phyloP scores from a whole-genome alignment of 1,284 basidiomycete genomes.

The Papiliotrema laurentii region DNA sequence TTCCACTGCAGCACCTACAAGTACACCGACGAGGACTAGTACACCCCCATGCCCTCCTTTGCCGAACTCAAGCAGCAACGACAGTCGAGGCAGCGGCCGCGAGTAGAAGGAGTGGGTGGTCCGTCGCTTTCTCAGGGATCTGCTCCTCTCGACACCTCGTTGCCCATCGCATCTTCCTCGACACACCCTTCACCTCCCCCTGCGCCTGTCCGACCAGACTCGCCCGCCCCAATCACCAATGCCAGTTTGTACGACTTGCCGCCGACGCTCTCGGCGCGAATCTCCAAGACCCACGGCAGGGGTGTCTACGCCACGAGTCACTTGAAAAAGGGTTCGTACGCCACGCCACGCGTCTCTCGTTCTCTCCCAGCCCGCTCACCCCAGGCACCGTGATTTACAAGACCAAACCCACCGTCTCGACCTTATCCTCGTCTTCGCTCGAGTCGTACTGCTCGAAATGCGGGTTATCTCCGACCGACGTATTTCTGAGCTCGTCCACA shows the following conservation, averaged over 20 bases:
- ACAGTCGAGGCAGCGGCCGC: not conserved
- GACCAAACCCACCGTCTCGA: constrained; percentile 59
- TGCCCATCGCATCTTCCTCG: too few species aligned
- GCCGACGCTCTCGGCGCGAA: not conserved
- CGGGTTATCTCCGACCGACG: constrained; percentile 44
- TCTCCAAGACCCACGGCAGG: not conserved
- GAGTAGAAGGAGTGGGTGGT: not conserved
- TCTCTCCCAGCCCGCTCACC: not conserved
- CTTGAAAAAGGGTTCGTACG: not conserved
- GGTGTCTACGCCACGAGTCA: not conserved
- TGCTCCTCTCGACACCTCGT: not conserved
- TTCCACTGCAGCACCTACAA: too few species aligned
- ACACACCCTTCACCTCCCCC: not conserved
- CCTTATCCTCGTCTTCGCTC: constrained; percentile 63
- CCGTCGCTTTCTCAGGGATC: not conserved
- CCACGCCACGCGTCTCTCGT: not conserved
- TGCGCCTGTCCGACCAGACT: not conserved
- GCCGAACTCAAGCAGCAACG: not conserved
- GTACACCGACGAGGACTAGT: too few species aligned
- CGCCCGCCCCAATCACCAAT: too few species aligned
- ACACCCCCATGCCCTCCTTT: too few species aligned
- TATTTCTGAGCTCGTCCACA: constrained; percentile 5
- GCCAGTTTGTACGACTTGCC: not conserved
- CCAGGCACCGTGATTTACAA: constrained; percentile 61
- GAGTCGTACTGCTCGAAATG: constrained; percentile 66